Percentiles rank a stretch among this genome's conserved stretches.
Conservation (phyloP, 257 asterid genomes). For the Scutellaria minor region DNA sequence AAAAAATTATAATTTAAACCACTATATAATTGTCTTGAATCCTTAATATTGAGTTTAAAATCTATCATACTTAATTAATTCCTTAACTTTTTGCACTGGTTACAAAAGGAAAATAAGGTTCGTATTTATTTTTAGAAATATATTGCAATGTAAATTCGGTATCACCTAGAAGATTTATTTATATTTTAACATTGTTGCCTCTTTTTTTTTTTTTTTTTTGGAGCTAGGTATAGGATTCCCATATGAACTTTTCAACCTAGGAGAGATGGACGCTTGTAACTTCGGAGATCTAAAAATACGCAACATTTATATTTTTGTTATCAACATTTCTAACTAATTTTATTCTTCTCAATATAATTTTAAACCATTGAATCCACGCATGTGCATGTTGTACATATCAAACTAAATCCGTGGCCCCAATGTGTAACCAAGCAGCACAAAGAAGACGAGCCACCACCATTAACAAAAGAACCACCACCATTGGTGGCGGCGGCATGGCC, state of each 20-base stretch:
- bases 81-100: too few species aligned
- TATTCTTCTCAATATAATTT: background rate
- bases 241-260: background rate
- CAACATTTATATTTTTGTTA: background rate
- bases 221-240: background rate
- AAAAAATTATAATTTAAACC: too few species aligned
- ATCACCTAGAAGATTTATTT: too few species aligned
- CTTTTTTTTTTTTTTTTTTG: too few species aligned
- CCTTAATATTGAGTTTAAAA: too few species aligned
- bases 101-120: too few species aligned
- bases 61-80: too few species aligned
- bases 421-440: background rate
- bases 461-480: background rate
- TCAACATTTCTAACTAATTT: background rate
- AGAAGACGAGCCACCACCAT: slow-evolving; percentile 22
- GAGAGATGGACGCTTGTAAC: slow-evolving; percentile 1
- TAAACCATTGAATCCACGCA: background rate
- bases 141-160: too few species aligned
- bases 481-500: background rate
- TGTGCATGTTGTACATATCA: background rate
- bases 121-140: too few species aligned
- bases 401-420: background rate
- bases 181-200: too few species aligned
- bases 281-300: background rate
- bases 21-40: too few species aligned